A percentile compares a stretch with the other conserved stretches of the same genome.
phyloP scores from a whole-genome alignment of 208 protist genomes.

The Wallacemonas collosoma region DNA sequence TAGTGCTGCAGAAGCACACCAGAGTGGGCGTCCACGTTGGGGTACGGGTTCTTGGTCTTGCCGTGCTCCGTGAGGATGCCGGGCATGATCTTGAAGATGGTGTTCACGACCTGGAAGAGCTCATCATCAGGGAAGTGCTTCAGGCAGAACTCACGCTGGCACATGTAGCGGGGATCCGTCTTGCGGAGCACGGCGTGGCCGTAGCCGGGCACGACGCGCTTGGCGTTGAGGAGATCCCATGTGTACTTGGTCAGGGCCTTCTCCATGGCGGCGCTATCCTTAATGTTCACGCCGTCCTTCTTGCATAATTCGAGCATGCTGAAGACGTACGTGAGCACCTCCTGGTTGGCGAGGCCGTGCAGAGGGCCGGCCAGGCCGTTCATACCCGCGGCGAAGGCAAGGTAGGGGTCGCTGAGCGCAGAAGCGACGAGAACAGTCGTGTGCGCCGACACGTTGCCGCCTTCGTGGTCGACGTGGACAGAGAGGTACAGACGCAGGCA shows the following conservation, averaged over 20 bases:
- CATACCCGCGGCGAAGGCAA: conserved; percentile 94
- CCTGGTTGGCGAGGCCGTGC: conserved; percentile 98
- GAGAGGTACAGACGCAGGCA: conserved; percentile 98
- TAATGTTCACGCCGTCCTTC: conserved; percentile 44
- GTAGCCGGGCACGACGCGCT: conserved; percentile 95
- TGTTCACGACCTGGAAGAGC: conserved; percentile 95
- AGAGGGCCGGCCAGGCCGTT: conserved; percentile 97
- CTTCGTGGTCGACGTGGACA: conserved; percentile 96
- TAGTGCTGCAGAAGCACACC: conserved; percentile 96
- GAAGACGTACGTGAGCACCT: conserved; percentile 92
- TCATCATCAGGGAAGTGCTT: conserved; percentile 96
- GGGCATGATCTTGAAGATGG: conserved; percentile 93
- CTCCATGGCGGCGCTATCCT: conserved; percentile 56
- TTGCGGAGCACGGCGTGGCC: conserved; percentile 98
- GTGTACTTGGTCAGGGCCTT: conserved; percentile 86
- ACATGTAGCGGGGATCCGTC: conserved; percentile 98
- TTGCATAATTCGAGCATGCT: conserved; percentile 67
- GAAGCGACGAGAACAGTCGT: conserved; percentile 97
- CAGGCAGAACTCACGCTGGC: conserved; percentile 96
- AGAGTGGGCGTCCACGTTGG: conserved; percentile 98
- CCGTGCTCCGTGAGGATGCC: conserved; percentile 96
- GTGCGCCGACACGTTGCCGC: conserved; percentile 98
- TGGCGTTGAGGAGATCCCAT: conserved; percentile 91
- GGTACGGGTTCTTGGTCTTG: conserved; percentile 98
- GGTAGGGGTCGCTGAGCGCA: conserved; percentile 98